Percentiles rank a stretch among this genome's conserved stretches.
These are phyloP conservation scores for Lichtheimia ornata DNA, from an alignment of 371 early-diverging fungal genomes.

Conservation along the genomic window DNA sequence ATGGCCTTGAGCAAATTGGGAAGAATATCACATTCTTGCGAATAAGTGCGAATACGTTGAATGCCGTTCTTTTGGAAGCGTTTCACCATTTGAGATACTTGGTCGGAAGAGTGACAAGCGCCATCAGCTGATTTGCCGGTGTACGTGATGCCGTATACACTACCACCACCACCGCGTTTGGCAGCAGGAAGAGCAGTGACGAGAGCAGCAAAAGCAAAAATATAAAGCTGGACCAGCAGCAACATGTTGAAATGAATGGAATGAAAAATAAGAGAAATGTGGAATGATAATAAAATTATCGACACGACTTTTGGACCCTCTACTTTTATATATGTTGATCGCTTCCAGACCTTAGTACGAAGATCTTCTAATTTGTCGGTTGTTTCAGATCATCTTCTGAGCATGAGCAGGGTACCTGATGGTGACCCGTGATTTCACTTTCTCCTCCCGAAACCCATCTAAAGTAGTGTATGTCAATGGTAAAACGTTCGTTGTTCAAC, in stretches of 20 bases:
- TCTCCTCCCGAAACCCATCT: too few relatives aligned
- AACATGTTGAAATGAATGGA: background rate
- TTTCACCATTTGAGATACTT: slow-evolving; percentile 25
- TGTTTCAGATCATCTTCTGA: too few relatives aligned
- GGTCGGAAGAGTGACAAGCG: slow-evolving; percentile 27
- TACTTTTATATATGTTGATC: slow-evolving; percentile 2
- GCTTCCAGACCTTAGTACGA: too few relatives aligned
- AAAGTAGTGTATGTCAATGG: too few relatives aligned
- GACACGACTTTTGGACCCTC: background rate
- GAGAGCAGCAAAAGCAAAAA: slow-evolving; percentile 13
- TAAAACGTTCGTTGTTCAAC: too few relatives aligned
- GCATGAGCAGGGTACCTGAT: too few relatives aligned
- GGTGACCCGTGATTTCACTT: too few relatives aligned
- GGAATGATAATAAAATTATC: too few relatives aligned
- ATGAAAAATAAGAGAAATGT: slow-evolving; percentile 1
- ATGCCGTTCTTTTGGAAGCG: slow-evolving; percentile 37
- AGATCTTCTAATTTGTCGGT: too few relatives aligned
- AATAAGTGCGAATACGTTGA: slow-evolving; percentile 41
- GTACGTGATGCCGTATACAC: slow-evolving; percentile 26
- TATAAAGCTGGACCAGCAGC: slow-evolving; percentile 17
- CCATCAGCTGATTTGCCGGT: slow-evolving; percentile 37
- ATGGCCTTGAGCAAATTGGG: slow-evolving; percentile 38
- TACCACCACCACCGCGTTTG: slow-evolving; percentile 18
- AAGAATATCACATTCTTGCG: slow-evolving; percentile 48
- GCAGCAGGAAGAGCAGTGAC: slow-evolving; percentile 24